Evolutionary conservation across 441 rosid species (phyloP).

Genomic region (Jatropha podagrica): DNA sequence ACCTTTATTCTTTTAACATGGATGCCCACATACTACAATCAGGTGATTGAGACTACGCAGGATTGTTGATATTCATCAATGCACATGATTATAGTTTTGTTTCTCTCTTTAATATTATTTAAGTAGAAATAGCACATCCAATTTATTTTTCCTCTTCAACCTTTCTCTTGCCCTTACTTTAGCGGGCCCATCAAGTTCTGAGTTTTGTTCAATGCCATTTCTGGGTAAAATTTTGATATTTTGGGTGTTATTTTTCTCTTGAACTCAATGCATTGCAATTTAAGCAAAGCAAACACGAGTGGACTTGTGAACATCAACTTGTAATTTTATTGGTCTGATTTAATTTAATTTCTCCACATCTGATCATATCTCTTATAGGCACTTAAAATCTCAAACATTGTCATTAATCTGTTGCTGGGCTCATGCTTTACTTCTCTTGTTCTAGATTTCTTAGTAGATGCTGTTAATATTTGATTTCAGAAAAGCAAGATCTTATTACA

Average conservation of each 20-base stretch:
- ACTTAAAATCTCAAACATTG: background rate
- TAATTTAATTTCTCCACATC: background rate
- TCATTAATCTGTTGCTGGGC: background rate
- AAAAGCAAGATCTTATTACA: background rate
- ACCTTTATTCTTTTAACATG: slow-evolving; percentile 94
- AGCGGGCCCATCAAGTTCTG: background rate
- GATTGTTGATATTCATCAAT: slow-evolving; percentile 2
- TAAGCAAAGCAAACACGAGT: background rate
- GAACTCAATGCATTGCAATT: background rate
- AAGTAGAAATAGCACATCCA: slow-evolving; percentile 2
- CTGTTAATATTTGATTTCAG: background rate
- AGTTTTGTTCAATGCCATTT: background rate
- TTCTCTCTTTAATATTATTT: background rate
- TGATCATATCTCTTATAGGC: background rate
- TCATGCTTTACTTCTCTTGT: background rate
- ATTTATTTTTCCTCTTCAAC: background rate
- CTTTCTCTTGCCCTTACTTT: background rate
- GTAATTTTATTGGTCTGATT: background rate
- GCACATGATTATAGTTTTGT: slow-evolving; percentile 1
- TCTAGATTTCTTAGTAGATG: background rate
- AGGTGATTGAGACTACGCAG: slow-evolving; percentile 44
- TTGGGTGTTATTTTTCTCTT: background rate
- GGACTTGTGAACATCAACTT: background rate
- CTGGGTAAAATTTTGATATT: background rate
- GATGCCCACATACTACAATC: slow-evolving; percentile 99